Percentiles rank a stretch among this genome's conserved stretches.
Conservation (phyloP, 2,329 filamentous ascomycete genomes). For the Calycina marina region DNA sequence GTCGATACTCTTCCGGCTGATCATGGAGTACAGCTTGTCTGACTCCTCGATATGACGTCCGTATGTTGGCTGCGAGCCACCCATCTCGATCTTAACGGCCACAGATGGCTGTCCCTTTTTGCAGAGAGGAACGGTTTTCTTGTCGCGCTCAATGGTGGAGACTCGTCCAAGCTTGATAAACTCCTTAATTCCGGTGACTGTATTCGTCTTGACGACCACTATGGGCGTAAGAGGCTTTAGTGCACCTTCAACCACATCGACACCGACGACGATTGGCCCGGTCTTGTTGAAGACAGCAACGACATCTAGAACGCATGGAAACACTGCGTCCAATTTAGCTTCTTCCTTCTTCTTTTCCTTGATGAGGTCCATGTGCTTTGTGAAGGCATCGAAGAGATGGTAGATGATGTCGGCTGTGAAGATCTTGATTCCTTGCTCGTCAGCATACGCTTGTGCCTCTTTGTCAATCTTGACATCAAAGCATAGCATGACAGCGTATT, state of each 20-base stretch:
- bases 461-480: slow-evolving; percentile 99
- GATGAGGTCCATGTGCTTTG: slow-evolving; percentile 79
- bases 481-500: slow-evolving; percentile 97
- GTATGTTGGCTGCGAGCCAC: slow-evolving; percentile 80
- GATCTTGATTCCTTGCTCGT: slow-evolving; percentile 90
- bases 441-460: slow-evolving; percentile 79
- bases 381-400: slow-evolving; percentile 94
- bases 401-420: slow-evolving; percentile 99
- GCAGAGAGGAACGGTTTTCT: slow-evolving; percentile 84
- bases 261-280: slow-evolving; percentile 82
- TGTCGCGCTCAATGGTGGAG: slow-evolving; percentile 85
- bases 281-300: slow-evolving; percentile 99
- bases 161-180: slow-evolving; percentile 80
- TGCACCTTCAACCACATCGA: slow-evolving; percentile 86
- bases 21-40: slow-evolving; percentile 74
- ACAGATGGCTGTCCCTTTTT: slow-evolving; percentile 97
- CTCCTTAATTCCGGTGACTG: slow-evolving; percentile 68
- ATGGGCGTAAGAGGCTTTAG: slow-evolving; percentile 81
- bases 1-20: slow-evolving; percentile 82
- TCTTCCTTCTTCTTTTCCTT: slow-evolving; percentile 91
- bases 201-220: slow-evolving; percentile 69
- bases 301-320: slow-evolving; percentile 81
- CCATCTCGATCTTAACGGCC: slow-evolving; percentile 93
- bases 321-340: slow-evolving; percentile 87
- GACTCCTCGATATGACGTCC: slow-evolving; percentile 89